phyloP scores from a whole-genome alignment of 192 early-diverging fungal species.

The Jimgerdemannia lactiflua region DNA sequence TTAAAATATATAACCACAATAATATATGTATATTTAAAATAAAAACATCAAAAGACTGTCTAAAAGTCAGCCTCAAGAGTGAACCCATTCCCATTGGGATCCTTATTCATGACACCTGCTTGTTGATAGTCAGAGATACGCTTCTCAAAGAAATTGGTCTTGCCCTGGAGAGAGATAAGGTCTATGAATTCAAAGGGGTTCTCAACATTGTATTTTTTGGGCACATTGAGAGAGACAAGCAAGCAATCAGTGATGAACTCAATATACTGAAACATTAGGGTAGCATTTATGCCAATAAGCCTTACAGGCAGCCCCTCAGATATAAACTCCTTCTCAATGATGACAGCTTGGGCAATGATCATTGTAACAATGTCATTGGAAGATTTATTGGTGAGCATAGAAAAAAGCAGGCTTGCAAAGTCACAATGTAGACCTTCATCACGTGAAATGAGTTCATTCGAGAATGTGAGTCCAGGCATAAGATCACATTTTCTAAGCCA shows the following conservation, averaged over 20 bases:
- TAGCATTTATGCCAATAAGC: slow-evolving; percentile 21
- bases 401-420: slow-evolving; percentile 95
- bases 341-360: slow-evolving; percentile 87
- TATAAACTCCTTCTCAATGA: slow-evolving; percentile 94
- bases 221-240: slow-evolving; percentile 61
- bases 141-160: no score
- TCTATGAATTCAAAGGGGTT: slow-evolving; percentile 99
- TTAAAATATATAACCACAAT: no score
- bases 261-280: slow-evolving; percentile 94
- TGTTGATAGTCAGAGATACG: no score
- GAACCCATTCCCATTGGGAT: no score
- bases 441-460: no score
- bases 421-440: slow-evolving; percentile 64
- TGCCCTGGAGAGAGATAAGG: slow-evolving; percentile 60
- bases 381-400: slow-evolving; percentile 75
- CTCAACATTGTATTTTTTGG: slow-evolving; percentile 78
- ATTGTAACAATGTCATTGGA: slow-evolving; percentile 53
- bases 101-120: slow-evolving; percentile 34
- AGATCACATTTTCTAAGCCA: slow-evolving; percentile 66
- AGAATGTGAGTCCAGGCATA: slow-evolving; percentile 23
- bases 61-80: no score
- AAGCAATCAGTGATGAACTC: slow-evolving; percentile 76
- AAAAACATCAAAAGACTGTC: no score
- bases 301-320: slow-evolving; percentile 92
- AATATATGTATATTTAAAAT: no score